Evolutionary conservation across 192 early-diverging fungal species (phyloP), one percentile per base, ranked within the genome.

Genomic region (Linnemannia schmuckeri): DNA sequence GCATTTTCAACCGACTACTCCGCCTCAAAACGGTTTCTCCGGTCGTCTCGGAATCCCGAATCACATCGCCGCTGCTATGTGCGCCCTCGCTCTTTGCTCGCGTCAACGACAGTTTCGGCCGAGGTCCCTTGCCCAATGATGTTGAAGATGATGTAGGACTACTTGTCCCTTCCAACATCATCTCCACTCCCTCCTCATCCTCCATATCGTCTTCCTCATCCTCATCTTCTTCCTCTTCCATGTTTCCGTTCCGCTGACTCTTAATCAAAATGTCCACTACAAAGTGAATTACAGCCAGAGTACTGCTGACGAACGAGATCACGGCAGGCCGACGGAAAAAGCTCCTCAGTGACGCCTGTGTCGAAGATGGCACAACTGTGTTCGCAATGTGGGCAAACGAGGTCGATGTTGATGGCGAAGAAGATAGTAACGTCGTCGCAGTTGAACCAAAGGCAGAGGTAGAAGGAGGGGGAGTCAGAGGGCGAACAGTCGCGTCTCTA

Each of bases 401-500:
- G 10, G 79, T 68, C 4, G 82, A 37, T 2, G 78, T 74, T 15
- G 72, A 27, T 15, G 76, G 72, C 37, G 68, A 52, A n/a, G 66
- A 35, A 35, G 49, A 6, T 61, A 78, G 6, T 44, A 33, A 27
- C 27, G 57, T 20, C 41, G 47, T 18, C 22, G 46, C 24, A 17
- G 68, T 52, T 17, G 57, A 49, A 9, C 2, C 18, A 75, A 72
- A 37, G 10, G 55, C 8, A 18, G 73, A 76, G n/a, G 78, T 61
- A 0, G 82, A 76, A 22, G 76, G 30, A 18, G 77, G 10, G 13
- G 33, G 24, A 24, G 6, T 61, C 3, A 88, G 30, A 20, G 81
- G 72, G 22, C 86, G 70, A 8, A 94, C 96, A 2, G 95, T 95
- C 20, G 94, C 95, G 70, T 92, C 91, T 33, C 91, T 73, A 27